A percentile compares a stretch with the other conserved stretches of the same genome.
These are phyloP conservation scores for Ampelocalamus luodianensis DNA, from an alignment of 176 grass and related monocot genomes.

Conservation along the genomic window DNA sequence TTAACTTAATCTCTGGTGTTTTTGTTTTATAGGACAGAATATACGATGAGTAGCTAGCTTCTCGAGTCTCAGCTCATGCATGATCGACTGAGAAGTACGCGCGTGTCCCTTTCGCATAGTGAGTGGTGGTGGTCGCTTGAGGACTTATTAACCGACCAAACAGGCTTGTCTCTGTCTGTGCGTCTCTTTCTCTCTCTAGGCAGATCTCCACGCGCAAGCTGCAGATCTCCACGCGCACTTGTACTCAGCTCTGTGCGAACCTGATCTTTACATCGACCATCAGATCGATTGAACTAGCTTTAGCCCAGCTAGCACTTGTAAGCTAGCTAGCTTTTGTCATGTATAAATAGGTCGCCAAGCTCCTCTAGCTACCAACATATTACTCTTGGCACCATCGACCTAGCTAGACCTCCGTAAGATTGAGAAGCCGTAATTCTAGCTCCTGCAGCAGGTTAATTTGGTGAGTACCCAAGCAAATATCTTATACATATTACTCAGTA, in stretches of 20 bases:
- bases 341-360: slow-evolving; percentile 29
- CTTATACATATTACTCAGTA: background rate
- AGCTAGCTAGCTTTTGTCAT: background rate
- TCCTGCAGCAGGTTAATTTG: background rate
- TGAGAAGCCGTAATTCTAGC: background rate
- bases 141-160: slow-evolving; percentile 40
- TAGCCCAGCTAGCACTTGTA: no score
- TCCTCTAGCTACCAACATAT: background rate
- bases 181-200: background rate
- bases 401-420: background rate
- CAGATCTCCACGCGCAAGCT: slow-evolving; percentile 29
- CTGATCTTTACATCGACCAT: slow-evolving; percentile 13
- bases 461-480: background rate
- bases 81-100: background rate
- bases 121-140: slow-evolving; percentile 28
- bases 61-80: background rate
- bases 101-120: background rate
- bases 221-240: slow-evolving; percentile 28
- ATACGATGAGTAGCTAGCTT: background rate
- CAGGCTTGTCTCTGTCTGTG: background rate
- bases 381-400: background rate
- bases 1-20: background rate
- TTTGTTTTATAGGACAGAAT: background rate
- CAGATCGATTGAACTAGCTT: background rate
- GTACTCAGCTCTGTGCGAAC: background rate